A percentile compares a stretch with the other conserved stretches of the same genome.
Evolutionary conservation across 768 basidiomycete genomes (phyloP).

Genomic region (Leccinum obscurum): DNA sequence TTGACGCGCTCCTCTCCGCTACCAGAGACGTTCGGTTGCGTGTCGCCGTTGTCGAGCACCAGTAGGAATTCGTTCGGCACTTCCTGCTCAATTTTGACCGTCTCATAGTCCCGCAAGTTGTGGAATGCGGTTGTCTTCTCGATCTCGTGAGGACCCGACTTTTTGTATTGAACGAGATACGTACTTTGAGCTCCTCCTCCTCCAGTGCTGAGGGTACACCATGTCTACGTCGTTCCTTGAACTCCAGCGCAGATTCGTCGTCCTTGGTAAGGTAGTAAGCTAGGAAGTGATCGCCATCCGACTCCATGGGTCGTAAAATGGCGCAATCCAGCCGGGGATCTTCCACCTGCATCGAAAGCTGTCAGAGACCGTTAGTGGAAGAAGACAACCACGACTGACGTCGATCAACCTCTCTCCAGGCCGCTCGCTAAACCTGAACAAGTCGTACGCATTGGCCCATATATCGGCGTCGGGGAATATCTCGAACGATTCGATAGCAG

Average conservation of each 20-base stretch:
- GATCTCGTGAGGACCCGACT: background rate
- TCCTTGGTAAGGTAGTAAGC: conserved; percentile 81
- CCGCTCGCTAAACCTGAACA: conserved; percentile 83
- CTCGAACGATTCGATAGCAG: conserved; percentile 79
- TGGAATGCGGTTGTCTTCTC: conserved; percentile 67
- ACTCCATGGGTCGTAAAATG: conserved; percentile 83
- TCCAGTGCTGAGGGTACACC: conserved; percentile 46
- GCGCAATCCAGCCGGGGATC: conserved; percentile 85
- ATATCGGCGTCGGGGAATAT: conserved; percentile 82
- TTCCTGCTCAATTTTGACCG: conserved; percentile 83
- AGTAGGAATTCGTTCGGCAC: conserved; percentile 83
- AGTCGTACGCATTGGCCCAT: conserved; percentile 88
- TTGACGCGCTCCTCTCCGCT: conserved; percentile 44
- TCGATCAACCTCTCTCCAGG: conserved; percentile 78
- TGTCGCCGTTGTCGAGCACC: conserved; percentile 64
- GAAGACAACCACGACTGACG: conserved; percentile 39
- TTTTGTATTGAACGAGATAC: conserved; percentile 9
- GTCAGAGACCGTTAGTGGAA: background rate
- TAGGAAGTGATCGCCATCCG: conserved; percentile 85
- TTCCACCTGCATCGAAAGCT: conserved; percentile 46
- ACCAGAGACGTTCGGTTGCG: conserved; percentile 36
- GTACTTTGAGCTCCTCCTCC: conserved; percentile 58
- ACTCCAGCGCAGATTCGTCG: conserved; percentile 64
- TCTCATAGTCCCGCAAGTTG: conserved; percentile 83
- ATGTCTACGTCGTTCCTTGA: conserved; percentile 57